Base-by-base conservation (phyloP, 345 rosid genomes). In the Gossypium anomalum region DNA sequence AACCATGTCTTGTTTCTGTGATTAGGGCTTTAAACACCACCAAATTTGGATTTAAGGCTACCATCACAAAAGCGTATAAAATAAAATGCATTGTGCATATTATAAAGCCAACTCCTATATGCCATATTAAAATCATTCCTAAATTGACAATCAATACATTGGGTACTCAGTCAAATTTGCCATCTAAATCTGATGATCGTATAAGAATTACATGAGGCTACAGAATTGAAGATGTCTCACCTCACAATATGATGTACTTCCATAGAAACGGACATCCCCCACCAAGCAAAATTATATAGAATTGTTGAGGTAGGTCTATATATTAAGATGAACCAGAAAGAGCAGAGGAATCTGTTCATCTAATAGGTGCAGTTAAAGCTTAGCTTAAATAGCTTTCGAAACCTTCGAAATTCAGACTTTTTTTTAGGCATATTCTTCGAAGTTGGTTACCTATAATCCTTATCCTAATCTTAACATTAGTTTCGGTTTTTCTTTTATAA, bases 11-110 rank as follows among this genome's bases (percentile, higher is more conserved):
- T 65, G 44, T 52, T 38, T 4, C 5, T 55, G 51, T 53, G 63
- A 57, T 56, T 19, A n/a, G 52, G 19, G 34, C 74, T 55, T 56
- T 38, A 71, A 71, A 71, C 29, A 71, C 74, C 34, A 55, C 19
- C 64, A n/a, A 38, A 34, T 23, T 25, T 41, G 49, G 0, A 34
- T 53, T 71, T 55, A 17, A 51, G 74, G n/a, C 19, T 34, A 20
- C 12, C 7, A 22, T 53, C 74, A 71, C 72, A 71, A 53, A 53
- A 71, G 64, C 74, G 56, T n/a, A 52, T 17, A 0, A 1, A 67
- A 41, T 48, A 17, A 34, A 41, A 38, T 38, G 52, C 51, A 43
- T 43, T 57, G 65, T 43, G 51, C 34, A 34, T 16, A 43, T 34
- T 27, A 38, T 53, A 7, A 7, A 57, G 6, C 52, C 64, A 56